Percentiles rank a stretch among this genome's conserved stretches.
Conservation (phyloP, 208 protist genomes). For the Trypanosoma vivax region DNA sequence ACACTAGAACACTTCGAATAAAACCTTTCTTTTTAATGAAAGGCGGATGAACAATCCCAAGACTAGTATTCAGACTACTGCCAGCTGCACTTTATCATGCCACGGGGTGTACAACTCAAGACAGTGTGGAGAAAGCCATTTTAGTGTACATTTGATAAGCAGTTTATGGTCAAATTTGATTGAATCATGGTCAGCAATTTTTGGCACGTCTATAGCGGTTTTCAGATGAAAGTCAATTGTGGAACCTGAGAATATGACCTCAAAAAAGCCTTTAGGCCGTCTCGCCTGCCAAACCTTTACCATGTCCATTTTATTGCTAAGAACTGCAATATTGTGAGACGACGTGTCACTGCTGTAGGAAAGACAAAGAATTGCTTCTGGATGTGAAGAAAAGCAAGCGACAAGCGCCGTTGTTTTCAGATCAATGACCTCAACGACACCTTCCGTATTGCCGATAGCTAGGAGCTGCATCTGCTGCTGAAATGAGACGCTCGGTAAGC, state of each 20-base stretch:
- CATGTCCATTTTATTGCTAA: conserved; percentile 52
- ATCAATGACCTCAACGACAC: conserved; percentile 59
- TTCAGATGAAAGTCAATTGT: conserved; percentile 15
- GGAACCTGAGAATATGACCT: conserved; percentile 14
- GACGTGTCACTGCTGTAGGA: conserved; percentile 70
- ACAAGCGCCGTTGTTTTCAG: conserved; percentile 50
- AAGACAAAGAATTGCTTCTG: conserved; percentile 41
- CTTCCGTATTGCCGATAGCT: conserved; percentile 51
- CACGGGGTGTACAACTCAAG: conserved; percentile 67
- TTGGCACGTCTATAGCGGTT: conserved; percentile 15
- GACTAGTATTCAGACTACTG: conserved; percentile 18
- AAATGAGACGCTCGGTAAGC: conserved; percentile 69
- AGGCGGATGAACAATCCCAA: too few species aligned
- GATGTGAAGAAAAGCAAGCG: conserved; percentile 51
- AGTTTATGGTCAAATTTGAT: conserved; percentile 17
- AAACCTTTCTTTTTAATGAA: not conserved
- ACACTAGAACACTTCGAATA: not conserved
- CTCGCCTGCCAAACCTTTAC: conserved; percentile 61
- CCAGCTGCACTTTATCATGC: conserved; percentile 56
- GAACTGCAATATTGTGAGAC: conserved; percentile 61
- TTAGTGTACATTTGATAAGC: conserved; percentile 36
- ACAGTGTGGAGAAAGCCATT: conserved; percentile 79
- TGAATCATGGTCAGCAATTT: not conserved
- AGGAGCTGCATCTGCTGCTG: conserved; percentile 64
- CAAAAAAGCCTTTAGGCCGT: conserved; percentile 11